Evolutionary conservation across 1,284 basidiomycete genomes (phyloP).

Genomic region (Ceratobasidium sp.): DNA sequence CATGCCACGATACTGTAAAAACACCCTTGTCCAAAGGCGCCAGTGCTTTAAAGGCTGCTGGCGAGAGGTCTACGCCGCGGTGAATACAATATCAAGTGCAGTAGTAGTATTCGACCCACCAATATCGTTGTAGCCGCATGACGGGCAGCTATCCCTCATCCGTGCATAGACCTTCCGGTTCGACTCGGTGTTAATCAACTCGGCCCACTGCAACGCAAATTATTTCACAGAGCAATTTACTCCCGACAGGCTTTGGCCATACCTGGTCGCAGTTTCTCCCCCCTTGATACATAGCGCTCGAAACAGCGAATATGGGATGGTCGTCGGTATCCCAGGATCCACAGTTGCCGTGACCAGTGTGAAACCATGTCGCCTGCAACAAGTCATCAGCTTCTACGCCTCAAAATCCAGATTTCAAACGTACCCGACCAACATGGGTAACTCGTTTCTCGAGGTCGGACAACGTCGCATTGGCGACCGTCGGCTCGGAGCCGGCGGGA

Average conservation of each 20-base stretch:
- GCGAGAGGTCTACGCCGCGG: constrained; percentile 8
- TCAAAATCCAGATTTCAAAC: not conserved
- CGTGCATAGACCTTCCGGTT: constrained; percentile 34
- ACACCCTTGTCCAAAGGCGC: constrained; percentile 25
- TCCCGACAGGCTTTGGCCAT: not conserved
- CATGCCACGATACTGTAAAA: constrained; percentile 31
- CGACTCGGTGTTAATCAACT: constrained; percentile 12
- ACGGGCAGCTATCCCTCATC: constrained; percentile 30
- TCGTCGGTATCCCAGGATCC: constrained; percentile 29
- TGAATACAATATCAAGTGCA: not conserved
- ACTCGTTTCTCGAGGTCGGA: constrained; percentile 27
- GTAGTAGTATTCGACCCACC: not conserved
- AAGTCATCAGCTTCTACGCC: not conserved
- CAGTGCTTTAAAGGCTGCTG: constrained; percentile 25
- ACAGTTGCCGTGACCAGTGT: constrained; percentile 30
- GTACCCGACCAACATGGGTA: constrained; percentile 22
- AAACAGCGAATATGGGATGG: constrained; percentile 30
- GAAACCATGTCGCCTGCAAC: constrained; percentile 35
- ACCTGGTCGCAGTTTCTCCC: constrained; percentile 29
- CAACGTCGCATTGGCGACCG: not conserved
- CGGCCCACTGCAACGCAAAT: constrained; percentile 15
- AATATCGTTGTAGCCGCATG: constrained; percentile 31
- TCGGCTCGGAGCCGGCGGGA: not conserved
- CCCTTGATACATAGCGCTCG: constrained; percentile 25
- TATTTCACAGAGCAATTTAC: not conserved